phyloP scores from a whole-genome alignment of 2,329 filamentous ascomycete species.

The Alternaria sp. region DNA sequence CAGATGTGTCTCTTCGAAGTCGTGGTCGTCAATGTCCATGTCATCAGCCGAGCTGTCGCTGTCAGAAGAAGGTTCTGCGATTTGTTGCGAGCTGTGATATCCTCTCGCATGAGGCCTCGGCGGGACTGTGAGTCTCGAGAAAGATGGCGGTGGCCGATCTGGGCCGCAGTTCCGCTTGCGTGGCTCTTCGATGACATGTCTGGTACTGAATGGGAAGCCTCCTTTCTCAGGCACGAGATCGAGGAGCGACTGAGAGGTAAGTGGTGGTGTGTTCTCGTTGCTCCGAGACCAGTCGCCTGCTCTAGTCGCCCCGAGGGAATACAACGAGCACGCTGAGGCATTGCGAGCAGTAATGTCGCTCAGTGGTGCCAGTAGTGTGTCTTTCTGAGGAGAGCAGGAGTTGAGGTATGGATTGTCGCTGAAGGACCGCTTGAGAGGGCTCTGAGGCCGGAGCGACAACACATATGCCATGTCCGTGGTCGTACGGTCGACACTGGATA shows the following conservation, averaged over 20 bases:
- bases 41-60: conserved; percentile 16
- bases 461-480: conserved; percentile 46
- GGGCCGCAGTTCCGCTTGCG: conserved; percentile 30
- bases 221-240: conserved; percentile 36
- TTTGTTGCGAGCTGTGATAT: conserved; percentile 4
- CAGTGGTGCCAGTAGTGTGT: conserved; percentile 32
- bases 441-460: conserved; percentile 48
- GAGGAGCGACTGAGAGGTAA: conserved; percentile 42
- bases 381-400: conserved; percentile 41
- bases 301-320: conserved; percentile 34
- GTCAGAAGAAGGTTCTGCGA: conserved; percentile 5
- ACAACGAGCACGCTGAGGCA: conserved; percentile 45
- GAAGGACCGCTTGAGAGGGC: conserved; percentile 51
- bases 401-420: conserved; percentile 48
- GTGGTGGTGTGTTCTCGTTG: conserved; percentile 44
- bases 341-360: conserved; percentile 39
- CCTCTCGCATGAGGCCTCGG: conserved; percentile 20
- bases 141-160: conserved; percentile 23
- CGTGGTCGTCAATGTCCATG: conserved; percentile 19
- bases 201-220: not conserved
- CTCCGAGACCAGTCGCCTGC: conserved; percentile 29
- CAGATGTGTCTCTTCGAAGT: conserved; percentile 26
- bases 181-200: conserved; percentile 17
- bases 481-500: conserved; percentile 28
- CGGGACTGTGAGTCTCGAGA: conserved; percentile 15